These are phyloP conservation scores for Guyanaporus albipodus DNA, from an alignment of 768 basidiomycete species.

Conservation along the genomic window DNA sequence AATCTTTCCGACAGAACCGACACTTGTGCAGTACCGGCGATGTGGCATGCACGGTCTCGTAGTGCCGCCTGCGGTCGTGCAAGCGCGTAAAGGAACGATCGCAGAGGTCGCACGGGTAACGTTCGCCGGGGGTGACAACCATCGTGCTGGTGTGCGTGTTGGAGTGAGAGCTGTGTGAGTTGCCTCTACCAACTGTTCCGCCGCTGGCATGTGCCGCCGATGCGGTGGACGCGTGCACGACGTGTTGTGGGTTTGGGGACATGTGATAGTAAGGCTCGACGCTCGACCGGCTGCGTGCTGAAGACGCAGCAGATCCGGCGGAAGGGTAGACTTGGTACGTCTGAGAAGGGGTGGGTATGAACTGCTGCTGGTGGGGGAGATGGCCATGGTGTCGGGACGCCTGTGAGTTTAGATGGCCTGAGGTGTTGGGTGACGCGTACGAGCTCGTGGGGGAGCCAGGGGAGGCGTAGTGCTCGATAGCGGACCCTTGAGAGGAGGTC, in stretches of 20 bases:
- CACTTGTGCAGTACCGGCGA: constrained; percentile 66
- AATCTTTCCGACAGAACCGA: constrained; percentile 70
- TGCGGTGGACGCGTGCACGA: constrained; percentile 11
- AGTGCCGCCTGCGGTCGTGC: constrained; percentile 79
- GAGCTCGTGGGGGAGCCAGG: constrained; percentile 18
- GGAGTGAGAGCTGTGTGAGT: constrained; percentile 10
- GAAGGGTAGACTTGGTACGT: constrained; percentile 34
- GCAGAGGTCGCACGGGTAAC: constrained; percentile 70
- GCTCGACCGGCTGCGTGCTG: constrained; percentile 27
- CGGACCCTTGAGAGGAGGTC: constrained; percentile 12
- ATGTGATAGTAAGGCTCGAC: constrained; percentile 39
- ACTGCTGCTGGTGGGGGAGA: constrained; percentile 27
- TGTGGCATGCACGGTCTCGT: constrained; percentile 69
- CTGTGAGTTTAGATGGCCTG: constrained; percentile 15
- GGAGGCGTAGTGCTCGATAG: constrained; percentile 22
- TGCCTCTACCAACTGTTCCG: constrained; percentile 16
- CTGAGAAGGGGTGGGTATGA: constrained; percentile 50
- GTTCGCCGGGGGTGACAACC: constrained; percentile 41
- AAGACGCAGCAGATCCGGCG: constrained; percentile 22
- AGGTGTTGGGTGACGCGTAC: constrained; percentile 17
- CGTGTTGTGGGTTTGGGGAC: constrained; percentile 37
- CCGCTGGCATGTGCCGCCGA: constrained; percentile 16
- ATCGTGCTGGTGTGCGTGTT: constrained; percentile 14
- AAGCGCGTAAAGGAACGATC: constrained; percentile 76
- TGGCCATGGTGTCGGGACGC: constrained; percentile 17